These are phyloP conservation scores for Lobosporangium transversale DNA, from an alignment of 192 early-diverging fungal species.

Conservation along the genomic window DNA sequence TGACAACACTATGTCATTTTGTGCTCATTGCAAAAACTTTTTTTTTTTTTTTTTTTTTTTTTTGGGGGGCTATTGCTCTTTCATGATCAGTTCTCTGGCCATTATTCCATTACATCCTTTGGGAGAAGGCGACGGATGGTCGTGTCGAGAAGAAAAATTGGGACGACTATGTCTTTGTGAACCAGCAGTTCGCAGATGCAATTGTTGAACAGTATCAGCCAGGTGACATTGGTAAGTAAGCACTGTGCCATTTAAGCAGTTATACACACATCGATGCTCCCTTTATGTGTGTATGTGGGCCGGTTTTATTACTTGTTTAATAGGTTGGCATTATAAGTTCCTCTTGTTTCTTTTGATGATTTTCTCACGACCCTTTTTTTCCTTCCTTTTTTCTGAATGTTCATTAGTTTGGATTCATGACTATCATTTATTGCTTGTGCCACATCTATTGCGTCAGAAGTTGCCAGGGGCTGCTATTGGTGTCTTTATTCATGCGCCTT, in stretches of 20 bases:
- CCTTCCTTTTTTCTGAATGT: constrained; percentile 7
- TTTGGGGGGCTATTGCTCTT: background rate
- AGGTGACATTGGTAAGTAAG: constrained; percentile 78
- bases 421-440: constrained; percentile 95
- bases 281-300: too few species aligned
- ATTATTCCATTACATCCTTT: constrained; percentile 93
- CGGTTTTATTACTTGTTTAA: too few species aligned
- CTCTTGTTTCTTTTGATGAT: too few species aligned
- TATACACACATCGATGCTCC: too few species aligned
- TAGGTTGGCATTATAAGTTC: too few species aligned
- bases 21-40: background rate
- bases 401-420: constrained; percentile 94
- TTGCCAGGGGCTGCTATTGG: constrained; percentile 89
- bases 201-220: constrained; percentile 75
- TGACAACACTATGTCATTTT: background rate
- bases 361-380: background rate
- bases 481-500: constrained; percentile 96
- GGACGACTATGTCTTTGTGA: constrained; percentile 84
- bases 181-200: constrained; percentile 79
- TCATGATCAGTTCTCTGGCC: constrained; percentile 86
- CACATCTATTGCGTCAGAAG: constrained; percentile 81
- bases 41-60: constrained; percentile 4
- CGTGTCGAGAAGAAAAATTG: constrained; percentile 74
- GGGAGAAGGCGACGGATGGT: constrained; percentile 77
- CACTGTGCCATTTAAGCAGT: too few species aligned